phyloP scores from a whole-genome alignment of 2,329 filamentous ascomycete genomes.

The Fulvia fulva region DNA sequence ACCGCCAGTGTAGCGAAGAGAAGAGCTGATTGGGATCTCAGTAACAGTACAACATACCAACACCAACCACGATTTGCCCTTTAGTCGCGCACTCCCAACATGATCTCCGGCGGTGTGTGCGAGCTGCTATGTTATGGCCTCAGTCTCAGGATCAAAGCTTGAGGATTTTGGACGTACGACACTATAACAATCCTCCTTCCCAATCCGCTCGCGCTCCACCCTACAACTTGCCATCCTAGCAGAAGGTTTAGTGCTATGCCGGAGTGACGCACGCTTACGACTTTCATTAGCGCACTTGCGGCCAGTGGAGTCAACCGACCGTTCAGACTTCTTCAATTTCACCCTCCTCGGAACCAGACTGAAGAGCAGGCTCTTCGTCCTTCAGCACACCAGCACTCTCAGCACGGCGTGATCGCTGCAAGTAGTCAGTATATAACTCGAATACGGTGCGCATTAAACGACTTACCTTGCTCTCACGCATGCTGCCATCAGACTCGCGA shows the following conservation, averaged over 20 bases:
- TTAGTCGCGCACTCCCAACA: background rate
- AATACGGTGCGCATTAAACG: background rate
- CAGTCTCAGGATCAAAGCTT: background rate
- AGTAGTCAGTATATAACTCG: constrained; percentile 1
- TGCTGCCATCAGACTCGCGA: constrained; percentile 57
- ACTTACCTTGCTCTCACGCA: constrained; percentile 43
- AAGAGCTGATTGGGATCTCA: background rate
- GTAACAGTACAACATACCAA: background rate
- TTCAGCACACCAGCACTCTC: constrained; percentile 32
- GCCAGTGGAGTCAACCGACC: background rate
- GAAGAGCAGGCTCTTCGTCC: constrained; percentile 57
- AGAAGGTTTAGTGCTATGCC: background rate
- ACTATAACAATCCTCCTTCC: background rate
- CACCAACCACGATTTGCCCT: background rate
- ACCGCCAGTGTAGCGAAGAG: background rate
- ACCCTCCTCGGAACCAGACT: constrained; percentile 92
- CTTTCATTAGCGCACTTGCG: background rate
- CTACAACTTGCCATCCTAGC: background rate
- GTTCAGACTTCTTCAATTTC: constrained; percentile 78
- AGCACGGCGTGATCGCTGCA: constrained; percentile 17
- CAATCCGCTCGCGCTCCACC: background rate
- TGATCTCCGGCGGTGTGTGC: background rate
- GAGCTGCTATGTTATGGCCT: background rate
- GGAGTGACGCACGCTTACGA: background rate
- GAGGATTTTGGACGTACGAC: background rate